Evolutionary conservation across 192 early-diverging fungal genomes (phyloP).

Genomic region (Backusella tarrabulga): DNA sequence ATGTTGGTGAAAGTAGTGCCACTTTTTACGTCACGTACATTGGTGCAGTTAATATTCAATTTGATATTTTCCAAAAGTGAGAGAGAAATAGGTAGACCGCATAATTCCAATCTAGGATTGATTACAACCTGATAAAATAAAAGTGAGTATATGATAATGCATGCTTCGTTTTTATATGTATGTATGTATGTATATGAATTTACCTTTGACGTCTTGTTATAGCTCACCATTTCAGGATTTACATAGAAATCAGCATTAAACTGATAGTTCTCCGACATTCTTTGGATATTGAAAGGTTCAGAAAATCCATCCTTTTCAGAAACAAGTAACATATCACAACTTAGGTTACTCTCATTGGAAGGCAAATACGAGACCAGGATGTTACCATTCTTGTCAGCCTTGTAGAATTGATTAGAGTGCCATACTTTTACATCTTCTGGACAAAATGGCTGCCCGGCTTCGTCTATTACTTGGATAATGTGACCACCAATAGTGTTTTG

Average conservation of each 20-base stretch:
- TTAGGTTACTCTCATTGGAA: background rate
- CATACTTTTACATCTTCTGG: constrained; percentile 28
- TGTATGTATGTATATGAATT: background rate
- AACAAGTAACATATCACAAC: constrained; percentile 21
- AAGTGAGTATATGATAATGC: background rate
- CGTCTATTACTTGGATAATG: constrained; percentile 42
- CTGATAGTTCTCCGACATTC: constrained; percentile 34
- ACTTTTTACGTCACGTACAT: constrained; percentile 17
- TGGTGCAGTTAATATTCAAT: constrained; percentile 20
- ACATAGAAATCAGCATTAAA: constrained; percentile 37
- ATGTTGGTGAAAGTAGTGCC: constrained; percentile 16
- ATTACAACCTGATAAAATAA: constrained; percentile 19
- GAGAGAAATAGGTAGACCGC: constrained; percentile 23
- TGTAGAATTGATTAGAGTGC: constrained; percentile 37
- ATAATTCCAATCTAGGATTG: constrained; percentile 16
- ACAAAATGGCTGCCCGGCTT: constrained; percentile 26
- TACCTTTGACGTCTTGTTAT: constrained; percentile 36
- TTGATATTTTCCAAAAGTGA: constrained; percentile 38
- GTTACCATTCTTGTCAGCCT: constrained; percentile 42
- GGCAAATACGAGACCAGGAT: constrained; percentile 42
- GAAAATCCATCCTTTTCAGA: constrained; percentile 35
- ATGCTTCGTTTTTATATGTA: background rate
- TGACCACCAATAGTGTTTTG: constrained; percentile 46
- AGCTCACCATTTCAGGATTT: constrained; percentile 38
- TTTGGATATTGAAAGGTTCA: constrained; percentile 19